These are phyloP conservation scores for Arctium lappa DNA, from an alignment of 129 eudicot genomes.

Conservation along the genomic window DNA sequence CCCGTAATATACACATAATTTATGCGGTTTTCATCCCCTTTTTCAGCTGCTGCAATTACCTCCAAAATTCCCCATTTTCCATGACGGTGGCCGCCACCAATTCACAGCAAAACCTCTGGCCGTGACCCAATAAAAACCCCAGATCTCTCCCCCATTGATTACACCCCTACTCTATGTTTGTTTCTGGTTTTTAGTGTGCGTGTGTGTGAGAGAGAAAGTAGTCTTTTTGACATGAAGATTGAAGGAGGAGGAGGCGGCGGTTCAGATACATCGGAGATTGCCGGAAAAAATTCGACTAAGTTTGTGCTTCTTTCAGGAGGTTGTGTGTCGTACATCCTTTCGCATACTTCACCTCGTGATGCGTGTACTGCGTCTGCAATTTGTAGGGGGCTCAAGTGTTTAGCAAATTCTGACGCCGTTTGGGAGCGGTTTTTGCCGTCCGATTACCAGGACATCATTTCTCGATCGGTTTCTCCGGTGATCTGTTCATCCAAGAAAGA, in stretches of 20 bases:
- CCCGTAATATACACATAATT: not conserved
- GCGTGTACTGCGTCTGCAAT: constrained; percentile 40
- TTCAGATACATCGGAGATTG: not conserved
- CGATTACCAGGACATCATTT: constrained; percentile 30
- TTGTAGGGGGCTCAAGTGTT: constrained; percentile 37
- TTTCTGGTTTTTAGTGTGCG: not conserved
- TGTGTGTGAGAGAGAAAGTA: not conserved
- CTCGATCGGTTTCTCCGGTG: constrained; percentile 26
- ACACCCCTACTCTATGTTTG: not conserved
- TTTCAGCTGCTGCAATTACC: not conserved
- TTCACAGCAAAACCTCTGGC: not conserved
- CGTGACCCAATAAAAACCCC: constrained; percentile 17
- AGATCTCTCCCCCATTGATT: constrained; percentile 9
- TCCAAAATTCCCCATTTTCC: constrained; percentile 15
- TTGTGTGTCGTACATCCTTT: constrained; percentile 39
- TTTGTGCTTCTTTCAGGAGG: constrained; percentile 41
- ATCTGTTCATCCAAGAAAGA: constrained; percentile 27
- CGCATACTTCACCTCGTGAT: constrained; percentile 57
- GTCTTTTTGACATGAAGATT: not conserved
- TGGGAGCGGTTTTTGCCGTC: constrained; percentile 68
- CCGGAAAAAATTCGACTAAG: not conserved
- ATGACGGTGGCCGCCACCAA: constrained; percentile 30
- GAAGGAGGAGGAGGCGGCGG: not conserved
- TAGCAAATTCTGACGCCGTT: constrained; percentile 48
- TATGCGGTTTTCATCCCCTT: not conserved